Evolutionary conservation across 139 green algal species (phyloP).

Genomic region (Asterochloris sp.): DNA sequence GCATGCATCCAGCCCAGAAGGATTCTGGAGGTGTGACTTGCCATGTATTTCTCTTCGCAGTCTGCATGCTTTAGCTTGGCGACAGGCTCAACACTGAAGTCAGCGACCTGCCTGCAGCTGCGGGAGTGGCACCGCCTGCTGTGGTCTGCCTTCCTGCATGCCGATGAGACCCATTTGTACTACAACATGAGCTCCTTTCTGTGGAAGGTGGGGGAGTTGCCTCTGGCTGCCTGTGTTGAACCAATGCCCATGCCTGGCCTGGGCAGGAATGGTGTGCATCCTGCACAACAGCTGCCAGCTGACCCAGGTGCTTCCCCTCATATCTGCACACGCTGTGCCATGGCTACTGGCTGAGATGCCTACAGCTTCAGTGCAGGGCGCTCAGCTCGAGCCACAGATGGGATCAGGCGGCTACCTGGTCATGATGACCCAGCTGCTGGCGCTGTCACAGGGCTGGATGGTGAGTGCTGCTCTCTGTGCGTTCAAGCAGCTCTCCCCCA

Average conservation of each 20-base stretch:
- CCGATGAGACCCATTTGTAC: constrained; percentile 61
- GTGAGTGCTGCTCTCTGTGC: constrained; percentile 5
- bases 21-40: background rate
- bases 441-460: constrained; percentile 40
- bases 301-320: background rate
- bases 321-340: background rate
- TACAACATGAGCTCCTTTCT: constrained; percentile 79
- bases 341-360: background rate
- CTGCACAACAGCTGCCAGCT: background rate
- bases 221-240: background rate
- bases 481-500: no score
- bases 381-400: constrained; percentile 57
- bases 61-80: background rate
- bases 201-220: constrained; percentile 54
- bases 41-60: background rate
- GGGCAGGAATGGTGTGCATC: background rate
- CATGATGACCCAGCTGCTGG: constrained; percentile 59
- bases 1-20: background rate
- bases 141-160: constrained; percentile 62
- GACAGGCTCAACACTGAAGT: background rate
- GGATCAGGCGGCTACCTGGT: constrained; percentile 44
- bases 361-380: constrained; percentile 39
- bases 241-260: background rate
- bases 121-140: constrained; percentile 55
- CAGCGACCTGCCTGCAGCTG: constrained; percentile 24